Conservation (phyloP, 306 rosid genomes). For the Inga oerstediana region DNA sequence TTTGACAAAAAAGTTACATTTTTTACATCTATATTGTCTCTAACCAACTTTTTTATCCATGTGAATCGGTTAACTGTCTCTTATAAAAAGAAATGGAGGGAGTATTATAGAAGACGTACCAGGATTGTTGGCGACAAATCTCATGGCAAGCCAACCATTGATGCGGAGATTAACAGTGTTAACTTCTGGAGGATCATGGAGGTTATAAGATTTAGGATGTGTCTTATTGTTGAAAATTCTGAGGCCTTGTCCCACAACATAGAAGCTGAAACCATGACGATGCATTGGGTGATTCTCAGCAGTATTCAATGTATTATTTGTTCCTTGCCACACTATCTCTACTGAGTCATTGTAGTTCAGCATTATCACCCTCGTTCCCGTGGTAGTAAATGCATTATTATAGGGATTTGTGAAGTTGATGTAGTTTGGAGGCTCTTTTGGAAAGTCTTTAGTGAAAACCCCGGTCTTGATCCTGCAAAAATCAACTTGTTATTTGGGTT, state of each 20-base stretch:
- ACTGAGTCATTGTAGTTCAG: constrained; percentile 38
- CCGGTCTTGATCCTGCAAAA: constrained; percentile 27
- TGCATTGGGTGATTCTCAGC: constrained; percentile 60
- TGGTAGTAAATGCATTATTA: constrained; percentile 16
- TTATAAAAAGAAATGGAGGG: no score
- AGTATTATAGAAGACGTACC: constrained; percentile 19
- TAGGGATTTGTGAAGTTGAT: constrained; percentile 44
- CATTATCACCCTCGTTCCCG: constrained; percentile 36
- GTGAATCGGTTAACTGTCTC: no score
- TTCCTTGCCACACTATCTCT: constrained; percentile 54
- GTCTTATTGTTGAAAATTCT: constrained; percentile 34
- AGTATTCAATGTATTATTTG: neutral
- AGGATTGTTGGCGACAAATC: constrained; percentile 48
- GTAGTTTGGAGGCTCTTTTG: constrained; percentile 12
- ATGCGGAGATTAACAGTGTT: constrained; percentile 43
- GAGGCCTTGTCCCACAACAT: constrained; percentile 37
- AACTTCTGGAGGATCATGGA: constrained; percentile 48
- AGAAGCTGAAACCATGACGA: constrained; percentile 52
- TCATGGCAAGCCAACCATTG: constrained; percentile 48
- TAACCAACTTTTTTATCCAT: no score
- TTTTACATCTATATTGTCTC: no score
- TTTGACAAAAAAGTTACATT: no score
- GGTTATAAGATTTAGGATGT: constrained; percentile 34
- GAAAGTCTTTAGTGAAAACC: constrained; percentile 36
- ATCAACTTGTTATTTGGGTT: neutral